These are phyloP conservation scores for Penicillium crustosum DNA, from an alignment of 2,329 filamentous ascomycete species.

Conservation along the genomic window DNA sequence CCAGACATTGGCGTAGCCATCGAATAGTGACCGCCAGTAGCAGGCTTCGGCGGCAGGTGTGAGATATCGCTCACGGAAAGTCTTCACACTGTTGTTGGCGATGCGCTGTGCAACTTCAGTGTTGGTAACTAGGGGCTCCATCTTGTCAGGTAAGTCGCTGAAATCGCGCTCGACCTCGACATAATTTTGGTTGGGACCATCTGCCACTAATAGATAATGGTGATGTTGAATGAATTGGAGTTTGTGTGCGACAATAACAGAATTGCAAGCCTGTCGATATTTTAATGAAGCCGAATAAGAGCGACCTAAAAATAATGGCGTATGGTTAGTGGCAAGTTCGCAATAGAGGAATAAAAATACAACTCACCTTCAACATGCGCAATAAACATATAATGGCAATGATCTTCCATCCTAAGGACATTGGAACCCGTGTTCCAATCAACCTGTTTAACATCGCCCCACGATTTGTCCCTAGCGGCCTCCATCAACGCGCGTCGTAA, in stretches of 20 bases:
- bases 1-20: constrained; percentile 30
- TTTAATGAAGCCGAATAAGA: constrained; percentile 53
- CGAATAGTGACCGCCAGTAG: constrained; percentile 51
- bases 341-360: not conserved
- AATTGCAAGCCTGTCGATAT: constrained; percentile 51
- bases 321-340: not conserved
- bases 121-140: constrained; percentile 41
- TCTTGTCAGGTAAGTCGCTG: constrained; percentile 51
- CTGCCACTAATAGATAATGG: constrained; percentile 45
- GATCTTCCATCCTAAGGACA: constrained; percentile 51
- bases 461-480: constrained; percentile 41
- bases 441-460: constrained; percentile 49
- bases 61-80: constrained; percentile 52
- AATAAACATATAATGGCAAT: constrained; percentile 55
- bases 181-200: constrained; percentile 50
- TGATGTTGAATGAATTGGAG: constrained; percentile 52
- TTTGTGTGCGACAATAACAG: constrained; percentile 50
- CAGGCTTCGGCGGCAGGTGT: constrained; percentile 53
- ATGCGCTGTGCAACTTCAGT: constrained; percentile 45
- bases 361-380: constrained; percentile 53
- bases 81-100: constrained; percentile 47
- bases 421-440: constrained; percentile 44
- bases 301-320: constrained; percentile 23
- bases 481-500: constrained; percentile 44
- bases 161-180: constrained; percentile 54